These are phyloP conservation scores for Hyaloscypha variabilis DNA, from an alignment of 495 filamentous ascomycete genomes.

Conservation along the genomic window DNA sequence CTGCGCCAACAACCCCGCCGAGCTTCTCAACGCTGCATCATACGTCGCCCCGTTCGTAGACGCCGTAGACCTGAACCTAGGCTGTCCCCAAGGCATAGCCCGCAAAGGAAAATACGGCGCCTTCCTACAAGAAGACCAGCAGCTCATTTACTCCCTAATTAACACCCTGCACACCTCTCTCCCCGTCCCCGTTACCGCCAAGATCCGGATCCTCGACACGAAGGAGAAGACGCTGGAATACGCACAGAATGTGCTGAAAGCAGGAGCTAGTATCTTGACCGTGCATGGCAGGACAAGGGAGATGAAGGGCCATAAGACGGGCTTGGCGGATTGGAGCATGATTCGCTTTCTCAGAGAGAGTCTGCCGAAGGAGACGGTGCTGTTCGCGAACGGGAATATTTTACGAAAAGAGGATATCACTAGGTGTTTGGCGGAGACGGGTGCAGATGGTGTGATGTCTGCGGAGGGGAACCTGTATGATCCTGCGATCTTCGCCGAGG, in stretches of 20 bases:
- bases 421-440: slow-evolving; percentile 78
- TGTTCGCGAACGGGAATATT: slow-evolving; percentile 97
- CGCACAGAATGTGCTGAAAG: slow-evolving; percentile 82
- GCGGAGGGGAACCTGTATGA: slow-evolving; percentile 94
- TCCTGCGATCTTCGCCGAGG: slow-evolving; percentile 78
- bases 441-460: slow-evolving; percentile 92
- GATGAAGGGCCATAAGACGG: slow-evolving; percentile 95
- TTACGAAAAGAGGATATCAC: slow-evolving; percentile 81
- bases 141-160: slow-evolving; percentile 77
- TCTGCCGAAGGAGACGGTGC: slow-evolving; percentile 82
- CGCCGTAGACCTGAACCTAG: slow-evolving; percentile 94
- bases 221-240: slow-evolving; percentile 87
- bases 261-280: slow-evolving; percentile 89
- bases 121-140: slow-evolving; percentile 93
- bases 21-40: slow-evolving; percentile 74
- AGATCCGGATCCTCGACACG: slow-evolving; percentile 88
- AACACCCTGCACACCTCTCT: slow-evolving; percentile 68
- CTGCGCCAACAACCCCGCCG: slow-evolving; percentile 85
- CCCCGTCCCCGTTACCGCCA: slow-evolving; percentile 86
- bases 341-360: slow-evolving; percentile 83
- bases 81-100: slow-evolving; percentile 97
- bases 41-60: slow-evolving; percentile 84
- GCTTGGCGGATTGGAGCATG: slow-evolving; percentile 86
- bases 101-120: slow-evolving; percentile 87
- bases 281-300: slow-evolving; percentile 89